Evolutionary conservation across 768 basidiomycete species (phyloP).

Genomic region (Rossbeevera mucosa): DNA sequence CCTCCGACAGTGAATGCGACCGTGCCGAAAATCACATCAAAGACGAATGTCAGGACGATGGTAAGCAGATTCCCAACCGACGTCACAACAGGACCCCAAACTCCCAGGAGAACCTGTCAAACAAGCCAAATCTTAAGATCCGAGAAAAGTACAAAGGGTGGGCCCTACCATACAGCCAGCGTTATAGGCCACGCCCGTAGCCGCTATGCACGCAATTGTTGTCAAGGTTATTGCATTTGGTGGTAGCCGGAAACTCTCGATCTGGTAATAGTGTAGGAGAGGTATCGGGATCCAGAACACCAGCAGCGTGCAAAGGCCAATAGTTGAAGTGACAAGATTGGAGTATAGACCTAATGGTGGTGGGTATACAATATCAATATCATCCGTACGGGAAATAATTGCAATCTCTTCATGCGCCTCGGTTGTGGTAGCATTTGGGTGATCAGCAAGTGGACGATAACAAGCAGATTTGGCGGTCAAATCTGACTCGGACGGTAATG

Average conservation of each 20-base stretch:
- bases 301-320: constrained; percentile 74
- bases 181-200: constrained; percentile 75
- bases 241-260: constrained; percentile 69
- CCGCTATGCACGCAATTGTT: constrained; percentile 64
- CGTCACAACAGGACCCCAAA: constrained; percentile 85
- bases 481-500: constrained; percentile 63
- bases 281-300: constrained; percentile 78
- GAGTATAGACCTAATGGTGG: constrained; percentile 84
- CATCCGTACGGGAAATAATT: constrained; percentile 20
- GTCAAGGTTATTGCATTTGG: constrained; percentile 39
- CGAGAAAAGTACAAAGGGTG: not conserved
- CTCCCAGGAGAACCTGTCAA: constrained; percentile 65
- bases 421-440: constrained; percentile 29
- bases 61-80: constrained; percentile 94
- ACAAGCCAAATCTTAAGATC: constrained; percentile 1
- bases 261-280: constrained; percentile 58
- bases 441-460: constrained; percentile 44
- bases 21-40: constrained; percentile 71
- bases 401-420: constrained; percentile 22
- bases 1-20: constrained; percentile 67
- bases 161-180: constrained; percentile 74
- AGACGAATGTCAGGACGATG: constrained; percentile 80
- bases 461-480: constrained; percentile 33
- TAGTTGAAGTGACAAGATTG: constrained; percentile 72
- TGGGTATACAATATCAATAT: constrained; percentile 42